Evolutionary conservation across 2,329 filamentous ascomycete genomes (phyloP).

Genomic region (Verticillium nonalfalfae): DNA sequence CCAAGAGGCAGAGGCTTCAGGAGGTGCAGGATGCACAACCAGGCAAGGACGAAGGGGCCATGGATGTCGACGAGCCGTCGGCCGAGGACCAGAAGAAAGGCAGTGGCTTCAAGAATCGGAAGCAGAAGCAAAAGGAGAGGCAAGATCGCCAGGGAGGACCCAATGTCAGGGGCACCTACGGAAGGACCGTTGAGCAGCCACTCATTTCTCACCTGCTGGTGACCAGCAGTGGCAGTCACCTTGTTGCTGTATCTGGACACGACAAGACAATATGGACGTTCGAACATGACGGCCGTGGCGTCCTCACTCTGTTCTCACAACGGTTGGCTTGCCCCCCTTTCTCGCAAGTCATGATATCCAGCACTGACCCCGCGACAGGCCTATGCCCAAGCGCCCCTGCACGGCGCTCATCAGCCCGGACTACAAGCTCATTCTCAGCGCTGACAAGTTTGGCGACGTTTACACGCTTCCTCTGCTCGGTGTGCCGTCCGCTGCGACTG

Average conservation of each 20-base stretch:
- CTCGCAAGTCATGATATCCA: slow-evolving; percentile 1
- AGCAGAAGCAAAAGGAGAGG: slow-evolving; percentile 22
- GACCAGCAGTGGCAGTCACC: slow-evolving; percentile 57
- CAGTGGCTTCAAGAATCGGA: slow-evolving; percentile 15
- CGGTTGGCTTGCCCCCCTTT: slow-evolving; percentile 43
- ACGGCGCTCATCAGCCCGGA: slow-evolving; percentile 66
- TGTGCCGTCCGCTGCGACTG: slow-evolving; percentile 10
- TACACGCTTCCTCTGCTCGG: slow-evolving; percentile 73
- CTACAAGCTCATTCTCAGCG: slow-evolving; percentile 67
- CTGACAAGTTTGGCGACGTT: slow-evolving; percentile 96
- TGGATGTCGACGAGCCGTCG: slow-evolving; percentile 4
- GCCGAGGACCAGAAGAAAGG: slow-evolving; percentile 9
- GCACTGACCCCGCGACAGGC: slow-evolving; percentile 38
- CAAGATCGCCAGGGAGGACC: slow-evolving; percentile 15
- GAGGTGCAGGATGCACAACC: slow-evolving; percentile 5
- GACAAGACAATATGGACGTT: slow-evolving; percentile 90
- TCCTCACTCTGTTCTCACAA: slow-evolving; percentile 61
- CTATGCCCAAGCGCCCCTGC: slow-evolving; percentile 86
- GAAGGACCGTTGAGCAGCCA: slow-evolving; percentile 44
- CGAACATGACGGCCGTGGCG: slow-evolving; percentile 53
- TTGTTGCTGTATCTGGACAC: slow-evolving; percentile 78
- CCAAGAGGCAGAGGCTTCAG: slow-evolving; percentile 33
- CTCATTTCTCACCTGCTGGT: slow-evolving; percentile 64
- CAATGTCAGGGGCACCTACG: slow-evolving; percentile 18
- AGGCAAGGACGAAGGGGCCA: slow-evolving; percentile 6